Conservation (phyloP, 2,329 filamentous ascomycete genomes). For the Zymoseptoria ardabiliae region DNA sequence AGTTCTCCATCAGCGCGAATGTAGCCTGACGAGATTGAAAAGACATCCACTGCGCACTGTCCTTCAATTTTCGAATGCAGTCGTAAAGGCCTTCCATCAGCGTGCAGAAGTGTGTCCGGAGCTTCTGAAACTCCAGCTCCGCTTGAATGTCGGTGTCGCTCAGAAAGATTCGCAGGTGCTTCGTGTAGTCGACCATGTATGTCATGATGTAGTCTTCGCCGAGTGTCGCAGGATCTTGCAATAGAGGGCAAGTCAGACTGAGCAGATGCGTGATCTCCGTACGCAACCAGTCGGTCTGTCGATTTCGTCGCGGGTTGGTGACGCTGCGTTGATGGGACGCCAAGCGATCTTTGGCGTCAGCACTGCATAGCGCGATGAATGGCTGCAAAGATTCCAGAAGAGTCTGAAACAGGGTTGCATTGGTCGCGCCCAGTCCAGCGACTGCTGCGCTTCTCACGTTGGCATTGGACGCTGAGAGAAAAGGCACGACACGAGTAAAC, state of each 20-base stretch:
- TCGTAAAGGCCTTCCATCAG: conserved; percentile 89
- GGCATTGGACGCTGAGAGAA: conserved; percentile 70
- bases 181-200: conserved; percentile 82
- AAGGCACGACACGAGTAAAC: conserved; percentile 84
- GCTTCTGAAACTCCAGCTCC: conserved; percentile 87
- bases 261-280: conserved; percentile 97
- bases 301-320: conserved; percentile 73
- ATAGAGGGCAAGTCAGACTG: conserved; percentile 83
- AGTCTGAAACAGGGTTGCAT: conserved; percentile 85
- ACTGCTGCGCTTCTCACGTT: conserved; percentile 87
- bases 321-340: conserved; percentile 69
- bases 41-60: conserved; percentile 89
- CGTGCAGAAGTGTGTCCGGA: conserved; percentile 89
- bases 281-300: conserved; percentile 75
- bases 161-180: conserved; percentile 86
- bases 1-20: conserved; percentile 96
- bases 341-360: conserved; percentile 77
- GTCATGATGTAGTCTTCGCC: conserved; percentile 76
- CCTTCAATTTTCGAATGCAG: conserved; percentile 75
- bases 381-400: conserved; percentile 84
- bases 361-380: conserved; percentile 76
- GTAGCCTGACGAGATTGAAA: conserved; percentile 94
- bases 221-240: conserved; percentile 70
- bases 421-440: conserved; percentile 86
- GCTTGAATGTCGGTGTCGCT: conserved; percentile 92